Conservation (phyloP, 805 yeast species). For the Tetrapisispora namnaoensis region DNA sequence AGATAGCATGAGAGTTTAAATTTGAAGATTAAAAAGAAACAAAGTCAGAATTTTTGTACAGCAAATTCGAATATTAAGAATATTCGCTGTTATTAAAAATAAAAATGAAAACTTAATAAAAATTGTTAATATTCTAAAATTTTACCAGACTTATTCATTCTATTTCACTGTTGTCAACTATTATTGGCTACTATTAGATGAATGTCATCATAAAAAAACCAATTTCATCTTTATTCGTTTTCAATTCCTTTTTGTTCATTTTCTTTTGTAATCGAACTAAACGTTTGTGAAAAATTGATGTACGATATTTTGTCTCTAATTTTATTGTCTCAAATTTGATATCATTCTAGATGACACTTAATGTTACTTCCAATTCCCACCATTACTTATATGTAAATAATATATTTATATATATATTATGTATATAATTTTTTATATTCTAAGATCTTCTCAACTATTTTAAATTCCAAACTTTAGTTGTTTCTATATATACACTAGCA, state of each 20-base stretch:
- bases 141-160: background rate
- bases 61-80: background rate
- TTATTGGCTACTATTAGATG: background rate
- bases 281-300: too few species aligned
- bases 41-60: background rate
- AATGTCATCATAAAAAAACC: too few species aligned
- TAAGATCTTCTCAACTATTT: conserved; percentile 1
- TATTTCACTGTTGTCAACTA: background rate
- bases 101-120: background rate
- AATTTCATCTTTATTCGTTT: background rate
- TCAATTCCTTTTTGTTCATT: background rate
- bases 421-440: conserved; percentile 3
- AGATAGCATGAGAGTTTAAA: background rate
- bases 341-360: background rate
- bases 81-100: background rate
- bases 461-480: background rate
- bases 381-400: conserved; percentile 1
- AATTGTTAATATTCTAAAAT: conserved; percentile 1
- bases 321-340: background rate
- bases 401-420: conserved; percentile 1
- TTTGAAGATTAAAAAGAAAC: background rate
- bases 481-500: too few species aligned
- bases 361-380: conserved; percentile 1
- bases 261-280: too few species aligned
- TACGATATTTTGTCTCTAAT: background rate